These are phyloP conservation scores for Colletotrichum eleusines DNA, from an alignment of 2,329 filamentous ascomycete genomes.

Conservation along the genomic window DNA sequence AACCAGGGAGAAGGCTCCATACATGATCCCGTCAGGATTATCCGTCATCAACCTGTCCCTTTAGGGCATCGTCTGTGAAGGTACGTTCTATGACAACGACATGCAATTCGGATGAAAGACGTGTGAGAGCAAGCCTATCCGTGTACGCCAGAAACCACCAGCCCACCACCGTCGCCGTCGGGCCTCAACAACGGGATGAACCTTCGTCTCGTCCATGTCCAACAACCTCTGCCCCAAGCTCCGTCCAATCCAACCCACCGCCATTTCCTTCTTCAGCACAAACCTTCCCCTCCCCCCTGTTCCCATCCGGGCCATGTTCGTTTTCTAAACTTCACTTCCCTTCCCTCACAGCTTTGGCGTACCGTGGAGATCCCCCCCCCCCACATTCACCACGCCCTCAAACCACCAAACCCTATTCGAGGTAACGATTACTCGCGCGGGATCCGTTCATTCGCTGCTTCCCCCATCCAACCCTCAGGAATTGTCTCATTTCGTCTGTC, in stretches of 20 bases:
- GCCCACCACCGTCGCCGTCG: not conserved
- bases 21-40: slow-evolving; percentile 41
- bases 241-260: slow-evolving; percentile 37
- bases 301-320: slow-evolving; percentile 42
- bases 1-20: slow-evolving; percentile 11
- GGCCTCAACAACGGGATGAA: slow-evolving; percentile 30
- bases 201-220: slow-evolving; percentile 24
- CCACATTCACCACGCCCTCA: slow-evolving; percentile 52
- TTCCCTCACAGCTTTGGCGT: slow-evolving; percentile 57
- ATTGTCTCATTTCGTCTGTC: slow-evolving; percentile 62
- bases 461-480: slow-evolving; percentile 61
- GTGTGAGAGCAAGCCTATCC: not conserved
- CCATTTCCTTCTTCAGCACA: slow-evolving; percentile 29
- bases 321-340: slow-evolving; percentile 44
- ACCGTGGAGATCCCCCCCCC: slow-evolving; percentile 53
- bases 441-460: slow-evolving; percentile 76
- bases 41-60: slow-evolving; percentile 29
- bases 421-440: slow-evolving; percentile 62
- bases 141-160: not conserved
- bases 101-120: slow-evolving; percentile 14
- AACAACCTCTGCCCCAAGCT: slow-evolving; percentile 18
- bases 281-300: slow-evolving; percentile 1
- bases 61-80: slow-evolving; percentile 38
- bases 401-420: slow-evolving; percentile 19
- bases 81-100: slow-evolving; percentile 38